A percentile compares a stretch with the other conserved stretches of the same genome.
These are phyloP conservation scores for Pichia ethanolica DNA, from an alignment of 805 yeast genomes.

Conservation along the genomic window DNA sequence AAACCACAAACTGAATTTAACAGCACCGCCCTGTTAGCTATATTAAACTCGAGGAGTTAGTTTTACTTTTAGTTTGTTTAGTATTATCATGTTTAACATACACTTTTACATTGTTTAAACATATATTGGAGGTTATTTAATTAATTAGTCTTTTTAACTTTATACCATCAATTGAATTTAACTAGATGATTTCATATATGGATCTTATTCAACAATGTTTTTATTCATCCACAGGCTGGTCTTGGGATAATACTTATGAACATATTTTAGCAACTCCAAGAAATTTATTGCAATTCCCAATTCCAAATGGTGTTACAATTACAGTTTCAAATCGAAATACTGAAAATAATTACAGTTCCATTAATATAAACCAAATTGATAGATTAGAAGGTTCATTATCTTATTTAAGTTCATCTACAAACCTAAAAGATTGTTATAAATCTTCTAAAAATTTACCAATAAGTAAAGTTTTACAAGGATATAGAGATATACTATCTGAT, in stretches of 20 bases:
- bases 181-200: conserved; percentile 71
- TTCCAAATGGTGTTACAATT: conserved; percentile 61
- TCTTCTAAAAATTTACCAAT: conserved; percentile 48
- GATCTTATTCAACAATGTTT: conserved; percentile 75
- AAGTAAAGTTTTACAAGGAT: conserved; percentile 66
- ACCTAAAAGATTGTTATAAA: conserved; percentile 39
- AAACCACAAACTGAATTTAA: too few relatives aligned
- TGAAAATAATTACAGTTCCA: conserved; percentile 60
- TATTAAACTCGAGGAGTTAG: too few relatives aligned
- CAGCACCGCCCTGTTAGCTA: too few relatives aligned
- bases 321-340: conserved; percentile 67
- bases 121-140: too few relatives aligned
- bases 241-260: conserved; percentile 68
- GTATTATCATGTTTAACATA: too few relatives aligned
- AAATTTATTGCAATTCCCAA: conserved; percentile 60
- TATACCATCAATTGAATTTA: too few relatives aligned
- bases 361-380: conserved; percentile 58
- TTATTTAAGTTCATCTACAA: conserved; percentile 64
- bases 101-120: too few relatives aligned
- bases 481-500: conserved; percentile 26
- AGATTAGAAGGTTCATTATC: conserved; percentile 75
- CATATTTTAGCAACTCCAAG: conserved; percentile 66
- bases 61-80: too few relatives aligned
- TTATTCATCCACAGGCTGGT: conserved; percentile 67
- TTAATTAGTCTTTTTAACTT: too few relatives aligned